phyloP scores from a whole-genome alignment of 257 asterid species.

The Solanum paucissectum region DNA sequence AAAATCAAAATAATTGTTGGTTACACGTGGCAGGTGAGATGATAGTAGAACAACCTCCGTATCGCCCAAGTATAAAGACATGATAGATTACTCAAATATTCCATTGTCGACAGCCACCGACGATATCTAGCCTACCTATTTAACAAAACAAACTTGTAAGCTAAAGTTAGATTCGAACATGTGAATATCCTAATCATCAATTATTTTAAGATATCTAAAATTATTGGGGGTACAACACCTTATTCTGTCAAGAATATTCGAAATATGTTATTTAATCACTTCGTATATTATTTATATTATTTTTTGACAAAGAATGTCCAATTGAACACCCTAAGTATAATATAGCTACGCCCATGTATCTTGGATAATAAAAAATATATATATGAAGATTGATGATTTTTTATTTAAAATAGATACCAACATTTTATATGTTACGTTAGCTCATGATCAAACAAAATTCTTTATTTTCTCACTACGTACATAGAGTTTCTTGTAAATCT shows the following conservation, averaged over 20 bases:
- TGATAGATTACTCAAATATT: not conserved
- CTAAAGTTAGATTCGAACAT: not conserved
- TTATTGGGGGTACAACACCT: not conserved
- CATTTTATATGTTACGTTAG: too few species aligned
- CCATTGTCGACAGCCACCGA: conserved; percentile 14
- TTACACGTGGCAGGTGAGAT: conserved; percentile 24
- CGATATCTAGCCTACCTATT: conserved; percentile 16
- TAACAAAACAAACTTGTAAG: not conserved
- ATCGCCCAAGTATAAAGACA: conserved; percentile 4
- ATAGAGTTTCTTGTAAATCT: too few species aligned
- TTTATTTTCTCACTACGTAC: too few species aligned
- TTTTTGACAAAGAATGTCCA: fast-evolving
- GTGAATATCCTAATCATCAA: too few species aligned
- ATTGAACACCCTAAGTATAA: too few species aligned
- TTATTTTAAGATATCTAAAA: too few species aligned
- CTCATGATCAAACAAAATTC: too few species aligned
- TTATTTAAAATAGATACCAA: too few species aligned
- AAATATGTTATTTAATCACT: too few species aligned
- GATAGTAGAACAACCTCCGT: conserved; percentile 12
- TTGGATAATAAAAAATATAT: too few species aligned
- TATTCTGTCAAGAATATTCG: fast-evolving
- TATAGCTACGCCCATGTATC: not conserved
- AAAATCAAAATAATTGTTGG: not conserved
- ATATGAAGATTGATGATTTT: not conserved
- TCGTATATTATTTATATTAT: too few species aligned